Conservation (phyloP, 371 early-diverging fungal species). For the Batkoa obscura region DNA sequence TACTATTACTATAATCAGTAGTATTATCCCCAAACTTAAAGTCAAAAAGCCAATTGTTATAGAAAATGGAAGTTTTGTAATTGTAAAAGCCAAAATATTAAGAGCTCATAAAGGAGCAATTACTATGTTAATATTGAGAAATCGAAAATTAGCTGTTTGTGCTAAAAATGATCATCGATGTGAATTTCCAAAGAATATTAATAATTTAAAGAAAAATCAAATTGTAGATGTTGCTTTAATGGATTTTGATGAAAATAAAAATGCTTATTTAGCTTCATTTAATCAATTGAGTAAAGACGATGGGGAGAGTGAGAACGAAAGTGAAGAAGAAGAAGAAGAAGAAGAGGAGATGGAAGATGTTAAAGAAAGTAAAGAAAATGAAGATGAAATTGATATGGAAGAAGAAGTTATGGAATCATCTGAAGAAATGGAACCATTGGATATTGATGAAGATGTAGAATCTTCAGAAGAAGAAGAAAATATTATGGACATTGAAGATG, state of each 20-base stretch:
- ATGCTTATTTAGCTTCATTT: slow-evolving; percentile 56
- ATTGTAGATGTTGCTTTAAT: slow-evolving; percentile 45
- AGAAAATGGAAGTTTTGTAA: too few species aligned
- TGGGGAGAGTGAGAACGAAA: slow-evolving; percentile 32
- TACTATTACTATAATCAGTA: too few species aligned
- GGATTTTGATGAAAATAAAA: slow-evolving; percentile 68
- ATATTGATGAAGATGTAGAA: slow-evolving; percentile 24
- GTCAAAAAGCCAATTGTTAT: too few species aligned
- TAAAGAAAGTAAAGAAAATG: slow-evolving; percentile 18
- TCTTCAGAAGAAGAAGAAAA: slow-evolving; percentile 15
- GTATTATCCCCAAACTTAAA: too few species aligned
- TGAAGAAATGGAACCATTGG: slow-evolving; percentile 12
- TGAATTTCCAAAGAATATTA: slow-evolving; percentile 45
- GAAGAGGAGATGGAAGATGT: slow-evolving; percentile 18
- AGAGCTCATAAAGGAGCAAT: too few species aligned
- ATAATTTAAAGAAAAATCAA: slow-evolving; percentile 40
- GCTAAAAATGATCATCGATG: slow-evolving; percentile 30
- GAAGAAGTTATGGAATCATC: slow-evolving; percentile 10
- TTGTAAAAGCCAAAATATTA: too few species aligned
- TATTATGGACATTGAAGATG: slow-evolving; percentile 25
- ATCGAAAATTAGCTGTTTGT: slow-evolving; percentile 16
- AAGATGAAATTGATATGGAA: slow-evolving; percentile 15
- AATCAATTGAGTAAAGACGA: slow-evolving; percentile 60
- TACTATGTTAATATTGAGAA: too few species aligned
- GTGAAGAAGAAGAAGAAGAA: slow-evolving; percentile 17